Conservation (phyloP, 495 filamentous ascomycete genomes). For the Lophiostoma macrostomum region DNA sequence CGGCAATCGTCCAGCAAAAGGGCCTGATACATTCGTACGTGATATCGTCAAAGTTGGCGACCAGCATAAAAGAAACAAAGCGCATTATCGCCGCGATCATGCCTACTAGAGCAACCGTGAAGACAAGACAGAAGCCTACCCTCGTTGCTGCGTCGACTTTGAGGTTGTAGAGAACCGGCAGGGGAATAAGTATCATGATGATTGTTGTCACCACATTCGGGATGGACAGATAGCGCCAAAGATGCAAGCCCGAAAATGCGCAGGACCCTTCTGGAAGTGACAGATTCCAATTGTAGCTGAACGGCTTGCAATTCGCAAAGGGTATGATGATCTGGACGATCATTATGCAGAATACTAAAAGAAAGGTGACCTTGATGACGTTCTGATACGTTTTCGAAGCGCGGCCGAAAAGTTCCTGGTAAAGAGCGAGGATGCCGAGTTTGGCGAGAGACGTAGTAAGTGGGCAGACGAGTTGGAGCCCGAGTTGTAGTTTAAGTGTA, state of each 20-base stretch:
- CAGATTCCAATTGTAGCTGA: conserved; percentile 6
- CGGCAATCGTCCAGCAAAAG: conserved; percentile 20
- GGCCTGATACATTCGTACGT: conserved; percentile 11
- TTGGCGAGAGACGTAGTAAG: conserved; percentile 21
- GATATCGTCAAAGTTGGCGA: conserved; percentile 15
- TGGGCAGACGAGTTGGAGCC: conserved; percentile 15
- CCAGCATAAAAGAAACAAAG: conserved; percentile 8
- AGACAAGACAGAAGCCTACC: conserved; percentile 1
- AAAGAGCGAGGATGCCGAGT: conserved; percentile 17
- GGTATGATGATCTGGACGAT: conserved; percentile 19
- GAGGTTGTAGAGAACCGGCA: conserved; percentile 11
- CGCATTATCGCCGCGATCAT: conserved; percentile 17
- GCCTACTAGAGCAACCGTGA: conserved; percentile 6
- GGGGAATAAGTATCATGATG: conserved; percentile 11
- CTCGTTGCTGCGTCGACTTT: conserved; percentile 2
- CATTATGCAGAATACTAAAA: conserved; percentile 8
- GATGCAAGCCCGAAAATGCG: not conserved
- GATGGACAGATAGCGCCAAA: conserved; percentile 18
- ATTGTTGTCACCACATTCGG: conserved; percentile 17
- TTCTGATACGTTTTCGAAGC: not conserved
- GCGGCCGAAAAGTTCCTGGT: conserved; percentile 11
- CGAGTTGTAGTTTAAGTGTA: not conserved
- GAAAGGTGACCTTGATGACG: conserved; percentile 11
- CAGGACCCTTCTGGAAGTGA: not conserved
- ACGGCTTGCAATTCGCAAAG: conserved; percentile 20